Evolutionary conservation across 768 basidiomycete species (phyloP).

Genomic region (Pleurotus tuoliensis): DNA sequence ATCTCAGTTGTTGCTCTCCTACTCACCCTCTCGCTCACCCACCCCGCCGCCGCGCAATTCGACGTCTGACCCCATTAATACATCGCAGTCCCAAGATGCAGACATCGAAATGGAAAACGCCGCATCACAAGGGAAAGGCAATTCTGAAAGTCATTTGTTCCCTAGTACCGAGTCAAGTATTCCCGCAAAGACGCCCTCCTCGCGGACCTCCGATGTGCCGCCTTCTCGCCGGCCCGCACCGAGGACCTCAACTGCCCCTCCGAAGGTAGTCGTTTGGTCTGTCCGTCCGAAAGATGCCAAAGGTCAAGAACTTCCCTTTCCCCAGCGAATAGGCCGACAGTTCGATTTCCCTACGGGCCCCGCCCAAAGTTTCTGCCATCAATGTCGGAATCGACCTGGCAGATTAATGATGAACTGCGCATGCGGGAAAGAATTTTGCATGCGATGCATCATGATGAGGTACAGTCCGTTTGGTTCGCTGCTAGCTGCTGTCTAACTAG

Average conservation of each 20-base stretch:
- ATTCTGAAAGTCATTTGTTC: no score
- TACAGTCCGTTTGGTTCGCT: conserved; percentile 4
- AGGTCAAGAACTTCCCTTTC: conserved; percentile 1
- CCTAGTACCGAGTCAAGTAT: no score
- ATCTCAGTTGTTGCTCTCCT: no score
- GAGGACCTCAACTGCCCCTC: background rate
- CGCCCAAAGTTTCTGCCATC: background rate
- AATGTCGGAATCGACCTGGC: background rate
- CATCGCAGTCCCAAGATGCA: no score
- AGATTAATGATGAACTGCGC: conserved; percentile 15
- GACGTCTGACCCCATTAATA: no score
- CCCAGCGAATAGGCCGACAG: background rate
- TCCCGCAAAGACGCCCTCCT: background rate
- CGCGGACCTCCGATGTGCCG: background rate
- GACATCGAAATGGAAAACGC: no score
- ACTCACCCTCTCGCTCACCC: no score
- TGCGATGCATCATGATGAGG: conserved; percentile 15
- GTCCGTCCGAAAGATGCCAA: conserved; percentile 2
- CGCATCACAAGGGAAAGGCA: no score
- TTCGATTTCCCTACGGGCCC: background rate
- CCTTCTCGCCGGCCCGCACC: background rate
- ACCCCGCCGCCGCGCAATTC: no score
- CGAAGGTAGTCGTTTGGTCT: background rate
- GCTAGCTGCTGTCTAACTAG: background rate
- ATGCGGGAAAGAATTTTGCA: conserved; percentile 14